Evolutionary conservation across 306 rosid genomes (phyloP).

Genomic region (Alnus glutinosa): DNA sequence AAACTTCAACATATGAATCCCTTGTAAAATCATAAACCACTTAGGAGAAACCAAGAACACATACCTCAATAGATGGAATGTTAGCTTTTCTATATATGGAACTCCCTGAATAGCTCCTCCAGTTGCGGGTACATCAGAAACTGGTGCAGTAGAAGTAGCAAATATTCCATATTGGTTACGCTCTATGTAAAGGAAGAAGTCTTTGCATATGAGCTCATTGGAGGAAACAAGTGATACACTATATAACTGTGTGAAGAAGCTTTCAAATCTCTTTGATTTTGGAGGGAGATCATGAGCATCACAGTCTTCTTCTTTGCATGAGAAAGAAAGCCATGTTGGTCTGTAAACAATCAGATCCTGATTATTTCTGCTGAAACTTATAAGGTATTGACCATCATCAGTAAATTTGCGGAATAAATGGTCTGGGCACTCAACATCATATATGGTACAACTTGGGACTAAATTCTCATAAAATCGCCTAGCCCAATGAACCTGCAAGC

Average conservation of each 20-base stretch:
- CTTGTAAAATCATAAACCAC: neutral
- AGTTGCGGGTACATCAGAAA: constrained; percentile 60
- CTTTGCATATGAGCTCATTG: constrained; percentile 88
- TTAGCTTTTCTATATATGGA: constrained; percentile 84
- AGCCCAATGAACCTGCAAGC: constrained; percentile 83
- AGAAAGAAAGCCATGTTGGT: constrained; percentile 85
- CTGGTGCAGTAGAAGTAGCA: constrained; percentile 85
- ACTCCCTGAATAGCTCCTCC: constrained; percentile 91
- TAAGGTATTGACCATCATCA: constrained; percentile 89
- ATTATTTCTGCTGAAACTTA: constrained; percentile 83
- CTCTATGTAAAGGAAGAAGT: constrained; percentile 91
- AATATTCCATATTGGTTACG: constrained; percentile 73
- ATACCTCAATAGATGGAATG: constrained; percentile 86
- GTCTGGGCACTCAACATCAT: constrained; percentile 92
- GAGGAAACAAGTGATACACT: constrained; percentile 74
- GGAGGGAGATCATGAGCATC: constrained; percentile 69
- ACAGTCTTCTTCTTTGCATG: constrained; percentile 84
- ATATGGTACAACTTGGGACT: constrained; percentile 80
- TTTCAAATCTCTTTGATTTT: constrained; percentile 72
- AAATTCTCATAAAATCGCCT: constrained; percentile 87
- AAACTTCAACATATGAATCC: neutral
- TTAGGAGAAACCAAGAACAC: constrained; percentile 21
- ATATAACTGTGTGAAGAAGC: constrained; percentile 80
- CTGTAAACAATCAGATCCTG: constrained; percentile 84
- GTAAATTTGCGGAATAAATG: constrained; percentile 89